Percentiles rank a stretch among this genome's conserved stretches.
Conservation (phyloP, 768 basidiomycete species). For the Trametes coccinea region DNA sequence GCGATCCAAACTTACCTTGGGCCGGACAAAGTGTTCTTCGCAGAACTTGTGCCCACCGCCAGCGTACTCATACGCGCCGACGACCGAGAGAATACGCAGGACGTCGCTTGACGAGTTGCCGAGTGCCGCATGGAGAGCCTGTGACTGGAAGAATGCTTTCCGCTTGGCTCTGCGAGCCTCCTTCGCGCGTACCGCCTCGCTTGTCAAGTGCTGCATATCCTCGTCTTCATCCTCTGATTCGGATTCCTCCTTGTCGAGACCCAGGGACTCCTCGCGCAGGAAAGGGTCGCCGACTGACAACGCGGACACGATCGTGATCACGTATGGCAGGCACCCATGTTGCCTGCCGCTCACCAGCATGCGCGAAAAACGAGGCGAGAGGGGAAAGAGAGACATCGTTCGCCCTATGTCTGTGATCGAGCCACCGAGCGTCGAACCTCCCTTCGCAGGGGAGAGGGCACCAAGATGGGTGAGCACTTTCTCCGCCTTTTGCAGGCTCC, state of each 20-base stretch:
- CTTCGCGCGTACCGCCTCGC: constrained; percentile 49
- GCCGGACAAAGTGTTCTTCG: constrained; percentile 82
- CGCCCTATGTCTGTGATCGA: constrained; percentile 89
- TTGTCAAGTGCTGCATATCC: constrained; percentile 45
- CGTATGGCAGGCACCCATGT: constrained; percentile 89
- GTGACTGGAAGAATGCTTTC: constrained; percentile 80
- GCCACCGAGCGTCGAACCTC: constrained; percentile 39
- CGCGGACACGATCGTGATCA: constrained; percentile 87
- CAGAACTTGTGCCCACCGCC: constrained; percentile 83
- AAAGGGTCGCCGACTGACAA: constrained; percentile 96
- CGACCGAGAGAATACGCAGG: constrained; percentile 87
- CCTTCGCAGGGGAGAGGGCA: constrained; percentile 52
- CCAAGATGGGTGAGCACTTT: constrained; percentile 77
- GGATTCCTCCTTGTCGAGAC: constrained; percentile 40
- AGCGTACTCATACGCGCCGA: constrained; percentile 94
- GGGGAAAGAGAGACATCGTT: constrained; percentile 90
- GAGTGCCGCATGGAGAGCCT: constrained; percentile 73
- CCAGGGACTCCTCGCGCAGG: constrained; percentile 74
- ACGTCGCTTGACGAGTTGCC: constrained; percentile 83
- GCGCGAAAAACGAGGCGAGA: constrained; percentile 92
- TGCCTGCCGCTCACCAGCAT: constrained; percentile 89
- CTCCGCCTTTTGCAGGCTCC: constrained; percentile 78
- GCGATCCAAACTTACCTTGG: constrained; percentile 57
- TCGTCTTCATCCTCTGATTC: constrained; percentile 40
- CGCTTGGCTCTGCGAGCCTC: constrained; percentile 62